A percentile compares a stretch with the other conserved stretches of the same genome.
Evolutionary conservation across 768 basidiomycete genomes (phyloP).

Genomic region (Strobilomyces echinocephalus): DNA sequence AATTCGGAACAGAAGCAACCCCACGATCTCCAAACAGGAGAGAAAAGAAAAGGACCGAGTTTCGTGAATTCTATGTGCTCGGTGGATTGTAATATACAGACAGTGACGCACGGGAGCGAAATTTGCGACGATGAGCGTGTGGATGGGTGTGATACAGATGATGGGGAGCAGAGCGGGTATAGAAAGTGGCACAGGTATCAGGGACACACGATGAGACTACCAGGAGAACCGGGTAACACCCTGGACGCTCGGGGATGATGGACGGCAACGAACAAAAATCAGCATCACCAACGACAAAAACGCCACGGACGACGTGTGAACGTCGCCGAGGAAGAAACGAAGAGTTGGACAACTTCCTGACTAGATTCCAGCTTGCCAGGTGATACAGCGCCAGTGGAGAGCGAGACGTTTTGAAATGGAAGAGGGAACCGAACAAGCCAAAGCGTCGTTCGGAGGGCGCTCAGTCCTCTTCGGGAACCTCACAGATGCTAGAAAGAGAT

Average conservation of each 20-base stretch:
- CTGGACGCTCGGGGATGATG: constrained; percentile 10
- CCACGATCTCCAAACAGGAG: constrained; percentile 8
- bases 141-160: constrained; percentile 25
- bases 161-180: constrained; percentile 26
- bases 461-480: constrained; percentile 32
- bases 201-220: constrained; percentile 16
- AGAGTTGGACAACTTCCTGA: constrained; percentile 6
- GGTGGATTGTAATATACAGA: constrained; percentile 18
- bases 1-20: neutral
- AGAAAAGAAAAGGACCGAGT: neutral
- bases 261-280: constrained; percentile 21
- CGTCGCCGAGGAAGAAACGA: constrained; percentile 11
- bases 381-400: constrained; percentile 4
- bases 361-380: constrained; percentile 20
- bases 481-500: constrained; percentile 30
- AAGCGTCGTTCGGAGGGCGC: neutral
- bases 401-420: neutral
- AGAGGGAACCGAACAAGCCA: neutral
- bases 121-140: constrained; percentile 19
- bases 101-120: constrained; percentile 7
- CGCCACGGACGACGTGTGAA: constrained; percentile 9
- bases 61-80: constrained; percentile 15
- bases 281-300: constrained; percentile 19
- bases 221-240: constrained; percentile 13
- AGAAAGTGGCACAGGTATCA: constrained; percentile 29